phyloP scores from a whole-genome alignment of 352 stramenopile genomes.

The Phytophthora litchii region DNA sequence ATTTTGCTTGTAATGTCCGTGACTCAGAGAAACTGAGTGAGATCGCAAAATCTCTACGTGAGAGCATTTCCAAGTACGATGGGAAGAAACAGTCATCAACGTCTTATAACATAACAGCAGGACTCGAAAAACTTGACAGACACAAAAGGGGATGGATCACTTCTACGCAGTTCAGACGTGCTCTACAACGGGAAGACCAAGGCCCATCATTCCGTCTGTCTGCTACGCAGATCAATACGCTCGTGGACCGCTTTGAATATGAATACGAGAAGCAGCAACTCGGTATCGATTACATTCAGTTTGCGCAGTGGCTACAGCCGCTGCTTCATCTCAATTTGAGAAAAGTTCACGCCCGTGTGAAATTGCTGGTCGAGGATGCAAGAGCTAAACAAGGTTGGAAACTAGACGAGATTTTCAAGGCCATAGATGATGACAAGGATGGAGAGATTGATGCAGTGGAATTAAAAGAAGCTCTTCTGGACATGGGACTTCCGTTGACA shows the following conservation, averaged over 20 bases:
- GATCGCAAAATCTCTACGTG: constrained; percentile 52
- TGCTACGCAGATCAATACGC: constrained; percentile 31
- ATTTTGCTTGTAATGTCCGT: constrained; percentile 72
- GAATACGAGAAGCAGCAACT: constrained; percentile 61
- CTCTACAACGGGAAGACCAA: constrained; percentile 32
- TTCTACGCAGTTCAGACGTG: constrained; percentile 43
- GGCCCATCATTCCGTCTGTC: constrained; percentile 48
- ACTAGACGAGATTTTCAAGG: constrained; percentile 59
- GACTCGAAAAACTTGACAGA: constrained; percentile 64
- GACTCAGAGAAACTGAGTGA: constrained; percentile 68
- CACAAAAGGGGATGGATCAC: constrained; percentile 59
- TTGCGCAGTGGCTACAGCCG: constrained; percentile 72
- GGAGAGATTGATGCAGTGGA: constrained; percentile 57
- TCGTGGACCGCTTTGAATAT: constrained; percentile 73
- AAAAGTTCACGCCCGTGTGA: constrained; percentile 56
- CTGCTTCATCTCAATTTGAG: constrained; percentile 66
- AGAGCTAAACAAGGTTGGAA: constrained; percentile 50
- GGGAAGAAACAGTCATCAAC: constrained; percentile 51
- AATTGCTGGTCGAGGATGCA: constrained; percentile 46
- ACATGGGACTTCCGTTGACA: constrained; percentile 73
- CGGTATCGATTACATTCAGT: constrained; percentile 74
- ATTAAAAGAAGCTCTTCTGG: constrained; percentile 59
- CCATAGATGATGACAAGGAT: constrained; percentile 64
- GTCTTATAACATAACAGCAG: constrained; percentile 48
- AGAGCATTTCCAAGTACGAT: constrained; percentile 55